Evolutionary conservation across 2,329 filamentous ascomycete species (phyloP).

Genomic region (Talaromyces funiculosus): DNA sequence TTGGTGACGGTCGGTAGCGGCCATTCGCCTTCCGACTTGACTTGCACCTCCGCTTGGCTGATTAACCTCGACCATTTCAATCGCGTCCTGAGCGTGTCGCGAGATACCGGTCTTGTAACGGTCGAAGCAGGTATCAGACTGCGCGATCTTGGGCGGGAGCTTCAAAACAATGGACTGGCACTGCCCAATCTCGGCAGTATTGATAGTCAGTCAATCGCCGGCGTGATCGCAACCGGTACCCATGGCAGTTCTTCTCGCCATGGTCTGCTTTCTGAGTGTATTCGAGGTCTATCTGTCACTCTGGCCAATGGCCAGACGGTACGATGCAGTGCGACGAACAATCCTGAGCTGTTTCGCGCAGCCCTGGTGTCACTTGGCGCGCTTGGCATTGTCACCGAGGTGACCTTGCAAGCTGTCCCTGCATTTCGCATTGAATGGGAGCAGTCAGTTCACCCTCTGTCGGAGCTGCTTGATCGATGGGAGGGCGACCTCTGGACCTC

Average conservation of each 20-base stretch:
- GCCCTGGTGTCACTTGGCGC: constrained; percentile 83
- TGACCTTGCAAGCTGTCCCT: constrained; percentile 75
- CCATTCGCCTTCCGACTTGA: constrained; percentile 87
- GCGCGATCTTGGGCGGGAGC: constrained; percentile 63
- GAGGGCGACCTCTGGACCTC: constrained; percentile 69
- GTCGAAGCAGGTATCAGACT: constrained; percentile 88
- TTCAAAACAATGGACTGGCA: constrained; percentile 70
- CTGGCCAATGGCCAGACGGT: constrained; percentile 72
- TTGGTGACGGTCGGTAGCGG: constrained; percentile 83
- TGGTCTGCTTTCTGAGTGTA: constrained; percentile 74
- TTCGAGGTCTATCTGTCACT: constrained; percentile 70
- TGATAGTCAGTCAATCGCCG: constrained; percentile 86
- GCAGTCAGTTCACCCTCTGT: constrained; percentile 69
- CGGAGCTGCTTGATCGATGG: constrained; percentile 67
- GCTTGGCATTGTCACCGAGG: constrained; percentile 82
- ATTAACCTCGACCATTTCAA: constrained; percentile 84
- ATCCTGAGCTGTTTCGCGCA: constrained; percentile 77
- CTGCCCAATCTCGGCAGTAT: constrained; percentile 94
- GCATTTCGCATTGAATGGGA: constrained; percentile 81
- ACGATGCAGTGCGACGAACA: constrained; percentile 61
- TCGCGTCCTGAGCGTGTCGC: constrained; percentile 65
- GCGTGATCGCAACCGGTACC: constrained; percentile 86
- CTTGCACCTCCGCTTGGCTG: constrained; percentile 90
- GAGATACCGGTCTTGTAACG: constrained; percentile 59
- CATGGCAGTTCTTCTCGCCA: constrained; percentile 83